Evolutionary conservation across 2,329 filamentous ascomycete species (phyloP).

Genomic region (Penicillium sp.): DNA sequence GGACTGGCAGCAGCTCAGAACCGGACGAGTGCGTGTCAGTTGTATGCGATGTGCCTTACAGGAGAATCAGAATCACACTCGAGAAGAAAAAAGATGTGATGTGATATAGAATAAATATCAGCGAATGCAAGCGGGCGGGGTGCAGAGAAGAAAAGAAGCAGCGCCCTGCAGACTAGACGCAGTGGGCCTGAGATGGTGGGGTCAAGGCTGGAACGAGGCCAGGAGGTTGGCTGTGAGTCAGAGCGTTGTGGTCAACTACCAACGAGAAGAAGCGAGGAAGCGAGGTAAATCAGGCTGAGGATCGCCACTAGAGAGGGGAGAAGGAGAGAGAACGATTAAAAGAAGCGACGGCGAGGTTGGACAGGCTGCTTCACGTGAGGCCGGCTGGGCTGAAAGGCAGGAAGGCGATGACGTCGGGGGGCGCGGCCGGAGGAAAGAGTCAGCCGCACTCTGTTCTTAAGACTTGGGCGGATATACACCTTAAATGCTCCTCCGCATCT

Average conservation of each 20-base stretch:
- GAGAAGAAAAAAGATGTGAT: neutral
- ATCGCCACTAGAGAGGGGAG: neutral
- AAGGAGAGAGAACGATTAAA: neutral
- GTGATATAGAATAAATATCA: neutral
- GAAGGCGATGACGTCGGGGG: neutral
- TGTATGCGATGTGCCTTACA: neutral
- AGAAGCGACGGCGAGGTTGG: no score
- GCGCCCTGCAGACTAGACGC: neutral
- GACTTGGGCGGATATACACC: no score
- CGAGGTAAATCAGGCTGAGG: neutral
- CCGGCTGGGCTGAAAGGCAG: neutral
- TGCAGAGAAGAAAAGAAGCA: neutral
- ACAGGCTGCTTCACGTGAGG: neutral
- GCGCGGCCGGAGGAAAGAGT: neutral
- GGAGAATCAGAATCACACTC: neutral
- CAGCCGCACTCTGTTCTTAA: neutral
- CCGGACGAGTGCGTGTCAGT: neutral
- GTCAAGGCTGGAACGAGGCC: neutral
- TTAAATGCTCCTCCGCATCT: no score
- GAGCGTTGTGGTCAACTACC: neutral
- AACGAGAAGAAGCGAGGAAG: neutral
- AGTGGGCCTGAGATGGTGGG: conserved; percentile 7
- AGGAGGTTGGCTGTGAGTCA: neutral
- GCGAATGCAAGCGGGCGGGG: neutral
- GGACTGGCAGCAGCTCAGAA: neutral